Base-by-base conservation (phyloP, 768 basidiomycete genomes). In the Kwoniella sp. region DNA sequence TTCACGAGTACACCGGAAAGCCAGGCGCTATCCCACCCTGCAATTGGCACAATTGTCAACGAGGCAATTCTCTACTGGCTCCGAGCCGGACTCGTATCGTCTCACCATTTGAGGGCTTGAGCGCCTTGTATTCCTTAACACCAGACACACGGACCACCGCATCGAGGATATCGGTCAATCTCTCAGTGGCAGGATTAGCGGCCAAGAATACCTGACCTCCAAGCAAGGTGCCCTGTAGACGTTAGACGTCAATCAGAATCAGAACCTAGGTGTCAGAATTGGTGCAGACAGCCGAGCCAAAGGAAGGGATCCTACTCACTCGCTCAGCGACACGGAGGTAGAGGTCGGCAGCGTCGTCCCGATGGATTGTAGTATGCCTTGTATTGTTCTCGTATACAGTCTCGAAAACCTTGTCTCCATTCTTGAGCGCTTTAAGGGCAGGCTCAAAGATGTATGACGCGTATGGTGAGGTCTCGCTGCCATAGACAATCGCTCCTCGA, bases 271-370 rank as follows among this genome's bases (percentile, higher is more conserved):
- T n/a, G n/a, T n/a, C n/a, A n/a, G n/a, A n/a, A n/a, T n/a, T n/a
- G n/a, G n/a, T n/a, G n/a, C n/a, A n/a, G n/a, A n/a, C n/a, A n/a
- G n/a, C 30, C 6, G n/a, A 46, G 30, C 8, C 19, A 3, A 37
- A 37, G 24, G 5, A 37, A 6, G 26, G 10, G 64, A 6, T 33
- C 33, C 33, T 6, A 13, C 73, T 56, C 33, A 80, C 82, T 62
- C 79, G 77, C 73, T 84, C 84, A 8, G 81, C 81, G 1, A 77
- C 80, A 10, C 80, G 69, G 3, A 84, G 37, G 58, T 82, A 84
- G 37, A 83, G 54, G 53, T 83, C 84, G 2, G 83, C 83, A 40
- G 83, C 72, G 64, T 85, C 84, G 68, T 85, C 84, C 12, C 64
- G 54, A 68, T 85, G 84, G 40, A 85, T 72, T 3, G 81, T 54